Percentiles rank a stretch among this genome's conserved stretches.
phyloP scores from a whole-genome alignment of 2,329 filamentous ascomycete species.

The Xylaria polymorpha region DNA sequence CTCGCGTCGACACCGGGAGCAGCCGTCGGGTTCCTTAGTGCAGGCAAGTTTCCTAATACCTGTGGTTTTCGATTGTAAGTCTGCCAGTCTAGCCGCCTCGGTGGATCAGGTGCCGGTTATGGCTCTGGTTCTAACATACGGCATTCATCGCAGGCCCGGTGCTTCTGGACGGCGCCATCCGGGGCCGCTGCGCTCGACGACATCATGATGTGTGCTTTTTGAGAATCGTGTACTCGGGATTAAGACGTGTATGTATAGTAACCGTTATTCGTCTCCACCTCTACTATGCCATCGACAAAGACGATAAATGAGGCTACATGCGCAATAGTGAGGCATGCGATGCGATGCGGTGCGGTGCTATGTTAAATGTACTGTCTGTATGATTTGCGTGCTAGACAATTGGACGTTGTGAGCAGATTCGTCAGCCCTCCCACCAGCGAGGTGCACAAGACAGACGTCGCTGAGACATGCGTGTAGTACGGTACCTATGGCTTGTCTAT shows the following conservation, averaged over 20 bases:
- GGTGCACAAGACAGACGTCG: background rate
- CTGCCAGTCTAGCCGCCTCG: background rate
- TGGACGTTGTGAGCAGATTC: too few relatives aligned
- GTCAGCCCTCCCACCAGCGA: background rate
- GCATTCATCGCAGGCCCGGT: conserved; percentile 74
- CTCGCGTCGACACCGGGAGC: conserved; percentile 68
- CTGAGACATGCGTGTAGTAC: background rate
- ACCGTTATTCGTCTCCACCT: background rate
- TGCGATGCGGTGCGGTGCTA: too few relatives aligned
- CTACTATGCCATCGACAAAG: background rate
- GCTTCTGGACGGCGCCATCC: conserved; percentile 56
- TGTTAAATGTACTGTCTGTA: background rate
- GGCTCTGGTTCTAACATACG: conserved; percentile 58
- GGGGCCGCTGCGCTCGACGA: conserved; percentile 29
- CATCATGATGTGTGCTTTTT: conserved; percentile 19
- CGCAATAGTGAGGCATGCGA: conserved; percentile 4
- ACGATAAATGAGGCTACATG: background rate
- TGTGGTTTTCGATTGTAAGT: conserved; percentile 47
- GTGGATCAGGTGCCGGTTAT: background rate
- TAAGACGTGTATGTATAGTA: background rate
- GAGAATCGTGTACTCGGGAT: background rate
- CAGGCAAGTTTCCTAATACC: conserved; percentile 73
- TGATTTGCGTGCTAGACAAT: too few relatives aligned
- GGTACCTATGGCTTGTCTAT: background rate
- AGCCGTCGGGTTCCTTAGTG: conserved; percentile 70